phyloP scores from a whole-genome alignment of 2,329 filamentous ascomycete species.

The Aspergillus sp. region DNA sequence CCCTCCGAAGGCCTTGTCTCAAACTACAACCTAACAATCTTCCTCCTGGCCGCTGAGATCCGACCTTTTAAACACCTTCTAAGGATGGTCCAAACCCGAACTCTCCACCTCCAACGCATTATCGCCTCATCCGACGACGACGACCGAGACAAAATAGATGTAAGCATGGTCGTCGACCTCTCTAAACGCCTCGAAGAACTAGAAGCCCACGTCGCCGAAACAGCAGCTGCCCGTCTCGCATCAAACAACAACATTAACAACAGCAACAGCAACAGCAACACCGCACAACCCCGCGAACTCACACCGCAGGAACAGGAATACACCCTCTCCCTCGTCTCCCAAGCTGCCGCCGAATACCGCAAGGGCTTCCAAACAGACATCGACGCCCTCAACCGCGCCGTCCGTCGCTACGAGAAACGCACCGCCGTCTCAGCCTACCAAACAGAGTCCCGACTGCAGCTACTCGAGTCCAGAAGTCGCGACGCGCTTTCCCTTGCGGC shows the following conservation, averaged over 20 bases:
- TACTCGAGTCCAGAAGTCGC: slow-evolving; percentile 68
- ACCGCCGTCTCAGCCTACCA: slow-evolving; percentile 72
- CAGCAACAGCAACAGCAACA: background rate
- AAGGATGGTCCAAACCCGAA: slow-evolving; percentile 74
- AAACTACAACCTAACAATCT: slow-evolving; percentile 90
- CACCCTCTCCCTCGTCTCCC: slow-evolving; percentile 40
- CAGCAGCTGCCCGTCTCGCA: slow-evolving; percentile 25
- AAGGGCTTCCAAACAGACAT: slow-evolving; percentile 74
- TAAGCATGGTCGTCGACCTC: slow-evolving; percentile 54
- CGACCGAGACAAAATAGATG: slow-evolving; percentile 24
- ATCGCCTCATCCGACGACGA: slow-evolving; percentile 51
- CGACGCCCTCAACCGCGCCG: slow-evolving; percentile 82
- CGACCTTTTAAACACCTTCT: slow-evolving; percentile 79
- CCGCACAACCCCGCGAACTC: background rate
- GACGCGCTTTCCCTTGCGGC: slow-evolving; percentile 81
- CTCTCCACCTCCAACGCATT: slow-evolving; percentile 75
- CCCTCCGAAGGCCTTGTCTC: slow-evolving; percentile 85
- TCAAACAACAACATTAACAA: slow-evolving; percentile 4
- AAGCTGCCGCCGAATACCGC: slow-evolving; percentile 56
- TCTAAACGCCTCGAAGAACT: slow-evolving; percentile 67
- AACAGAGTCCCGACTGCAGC: slow-evolving; percentile 71
- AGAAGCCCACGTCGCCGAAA: slow-evolving; percentile 57
- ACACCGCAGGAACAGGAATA: slow-evolving; percentile 35
- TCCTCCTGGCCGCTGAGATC: slow-evolving; percentile 82
- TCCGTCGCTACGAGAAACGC: slow-evolving; percentile 89